Evolutionary conservation across 2,329 filamentous ascomycete genomes (phyloP).

Genomic region (Ophiostoma tasmaniense): DNA sequence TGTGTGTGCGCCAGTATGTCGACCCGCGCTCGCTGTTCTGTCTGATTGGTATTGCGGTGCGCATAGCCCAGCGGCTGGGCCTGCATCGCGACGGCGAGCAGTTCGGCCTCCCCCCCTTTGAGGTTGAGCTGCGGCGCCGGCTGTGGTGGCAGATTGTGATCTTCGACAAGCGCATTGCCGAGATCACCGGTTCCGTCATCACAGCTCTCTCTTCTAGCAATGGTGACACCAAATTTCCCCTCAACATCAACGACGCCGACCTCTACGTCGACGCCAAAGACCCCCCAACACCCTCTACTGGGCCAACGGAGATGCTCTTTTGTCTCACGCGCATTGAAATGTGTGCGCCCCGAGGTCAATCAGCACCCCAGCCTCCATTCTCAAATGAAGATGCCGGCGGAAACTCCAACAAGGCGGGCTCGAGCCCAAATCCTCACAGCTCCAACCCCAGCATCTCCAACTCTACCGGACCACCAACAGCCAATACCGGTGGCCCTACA

Average conservation of each 20-base stretch:
- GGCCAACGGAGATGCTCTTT: slow-evolving; percentile 54
- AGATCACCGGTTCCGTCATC: slow-evolving; percentile 53
- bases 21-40: slow-evolving; percentile 54
- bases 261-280: slow-evolving; percentile 50
- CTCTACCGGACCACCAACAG: neutral
- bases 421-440: neutral
- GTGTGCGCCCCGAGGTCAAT: slow-evolving; percentile 23
- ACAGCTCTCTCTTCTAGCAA: slow-evolving; percentile 45
- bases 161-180: slow-evolving; percentile 60
- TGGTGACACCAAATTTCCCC: slow-evolving; percentile 47
- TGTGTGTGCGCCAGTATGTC: slow-evolving; percentile 48
- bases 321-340: slow-evolving; percentile 49
- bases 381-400: neutral
- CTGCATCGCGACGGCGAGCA: slow-evolving; percentile 55
- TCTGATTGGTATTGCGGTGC: slow-evolving; percentile 56
- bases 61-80: slow-evolving; percentile 59
- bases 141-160: slow-evolving; percentile 65
- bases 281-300: slow-evolving; percentile 38
- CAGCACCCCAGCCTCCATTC: neutral
- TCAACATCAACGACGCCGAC: slow-evolving; percentile 56
- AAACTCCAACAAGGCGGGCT: neutral
- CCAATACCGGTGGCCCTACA: slow-evolving; percentile 18
- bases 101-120: slow-evolving; percentile 45
- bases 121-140: slow-evolving; percentile 61
- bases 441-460: slow-evolving; percentile 2